Conservation (phyloP, 208 protist species). For the Porcisia hertigi region DNA sequence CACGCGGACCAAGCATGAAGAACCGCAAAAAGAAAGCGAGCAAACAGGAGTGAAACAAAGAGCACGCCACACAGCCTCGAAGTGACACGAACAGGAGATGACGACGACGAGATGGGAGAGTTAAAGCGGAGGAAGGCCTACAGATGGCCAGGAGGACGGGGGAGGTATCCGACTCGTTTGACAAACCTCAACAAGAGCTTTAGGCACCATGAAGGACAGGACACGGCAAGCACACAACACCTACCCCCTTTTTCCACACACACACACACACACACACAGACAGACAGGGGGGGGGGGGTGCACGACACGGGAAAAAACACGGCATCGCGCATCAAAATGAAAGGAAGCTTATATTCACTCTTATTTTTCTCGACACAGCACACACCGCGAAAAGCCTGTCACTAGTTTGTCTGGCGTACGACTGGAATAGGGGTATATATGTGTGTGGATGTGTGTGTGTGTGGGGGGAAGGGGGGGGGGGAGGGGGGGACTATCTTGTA, state of each 20-base stretch:
- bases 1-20: not conserved
- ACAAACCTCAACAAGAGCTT: not conserved
- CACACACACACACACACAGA: constrained; percentile 1
- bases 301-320: no score
- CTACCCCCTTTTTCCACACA: not conserved
- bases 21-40: not conserved
- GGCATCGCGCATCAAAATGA: no score
- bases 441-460: not conserved
- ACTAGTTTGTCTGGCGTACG: not conserved
- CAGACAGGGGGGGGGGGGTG: not conserved
- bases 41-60: not conserved
- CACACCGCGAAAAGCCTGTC: not conserved
- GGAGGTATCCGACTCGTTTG: not conserved
- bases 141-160: not conserved
- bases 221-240: not conserved
- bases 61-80: not conserved
- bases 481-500: not conserved
- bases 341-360: no score
- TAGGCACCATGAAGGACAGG: not conserved
- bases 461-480: not conserved
- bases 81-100: not conserved
- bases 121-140: not conserved
- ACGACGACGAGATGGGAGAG: not conserved
- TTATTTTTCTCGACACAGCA: not conserved
- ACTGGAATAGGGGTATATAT: not conserved